phyloP scores from a whole-genome alignment of 306 rosid species.

The Lithocarpus polystachyus region DNA sequence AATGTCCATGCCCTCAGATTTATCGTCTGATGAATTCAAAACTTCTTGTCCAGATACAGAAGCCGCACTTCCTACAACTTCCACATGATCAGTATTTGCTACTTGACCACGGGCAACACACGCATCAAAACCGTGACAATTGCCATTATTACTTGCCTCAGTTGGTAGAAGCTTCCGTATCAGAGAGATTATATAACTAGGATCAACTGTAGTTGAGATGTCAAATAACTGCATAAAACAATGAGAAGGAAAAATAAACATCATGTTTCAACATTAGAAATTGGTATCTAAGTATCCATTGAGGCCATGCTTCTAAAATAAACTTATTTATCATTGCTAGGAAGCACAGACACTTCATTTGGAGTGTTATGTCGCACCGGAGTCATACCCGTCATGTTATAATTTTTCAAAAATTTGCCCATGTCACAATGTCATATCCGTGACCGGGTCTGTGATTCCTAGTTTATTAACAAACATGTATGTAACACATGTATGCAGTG shows the following conservation, averaged over 20 bases:
- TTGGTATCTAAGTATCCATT: not conserved
- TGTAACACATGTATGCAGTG: too few relatives aligned
- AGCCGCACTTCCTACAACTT: conserved; percentile 25
- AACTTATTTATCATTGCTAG: too few relatives aligned
- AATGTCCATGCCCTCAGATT: conserved; percentile 42
- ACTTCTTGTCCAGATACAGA: conserved; percentile 17
- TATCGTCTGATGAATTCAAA: conserved; percentile 1
- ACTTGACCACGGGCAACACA: conserved; percentile 22
- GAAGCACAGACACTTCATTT: not conserved
- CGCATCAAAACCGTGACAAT: conserved; percentile 17
- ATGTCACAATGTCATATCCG: too few relatives aligned
- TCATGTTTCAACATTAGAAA: not conserved
- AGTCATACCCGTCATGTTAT: too few relatives aligned
- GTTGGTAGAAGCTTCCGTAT: conserved; percentile 80
- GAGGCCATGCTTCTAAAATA: not conserved
- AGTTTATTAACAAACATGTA: too few relatives aligned
- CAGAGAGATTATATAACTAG: conserved; percentile 78
- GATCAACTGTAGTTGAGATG: conserved; percentile 89
- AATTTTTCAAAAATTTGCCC: too few relatives aligned
- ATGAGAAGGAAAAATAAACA: not conserved
- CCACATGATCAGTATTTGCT: conserved; percentile 7
- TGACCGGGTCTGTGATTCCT: not conserved
- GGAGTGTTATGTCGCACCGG: too few relatives aligned
- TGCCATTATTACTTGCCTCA: conserved; percentile 17
- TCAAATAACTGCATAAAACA: conserved; percentile 64